These are phyloP conservation scores for Psilocybe sp. DNA, from an alignment of 768 basidiomycete species.

Conservation along the genomic window DNA sequence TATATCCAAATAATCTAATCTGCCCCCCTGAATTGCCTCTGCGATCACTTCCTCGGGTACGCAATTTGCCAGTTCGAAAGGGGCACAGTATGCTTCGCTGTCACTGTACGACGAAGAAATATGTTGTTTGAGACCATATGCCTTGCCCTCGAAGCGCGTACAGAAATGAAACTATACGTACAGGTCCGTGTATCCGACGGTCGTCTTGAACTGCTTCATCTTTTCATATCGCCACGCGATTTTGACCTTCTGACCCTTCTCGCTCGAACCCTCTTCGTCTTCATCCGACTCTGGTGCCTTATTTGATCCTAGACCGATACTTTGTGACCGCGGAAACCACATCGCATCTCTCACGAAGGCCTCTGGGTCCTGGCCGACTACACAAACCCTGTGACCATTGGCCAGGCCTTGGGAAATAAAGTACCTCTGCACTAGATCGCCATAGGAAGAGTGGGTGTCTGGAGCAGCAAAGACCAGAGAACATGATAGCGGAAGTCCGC, in stretches of 20 bases:
- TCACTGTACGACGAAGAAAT: slow-evolving; percentile 30
- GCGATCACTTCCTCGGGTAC: slow-evolving; percentile 53
- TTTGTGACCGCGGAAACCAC: slow-evolving; percentile 60
- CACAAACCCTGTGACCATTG: slow-evolving; percentile 61
- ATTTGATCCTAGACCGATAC: background rate
- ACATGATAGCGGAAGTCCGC: slow-evolving; percentile 83
- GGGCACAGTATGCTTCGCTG: slow-evolving; percentile 59
- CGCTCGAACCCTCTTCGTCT: slow-evolving; percentile 17
- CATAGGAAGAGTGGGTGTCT: slow-evolving; percentile 84
- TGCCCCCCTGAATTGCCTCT: slow-evolving; percentile 31
- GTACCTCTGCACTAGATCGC: slow-evolving; percentile 82
- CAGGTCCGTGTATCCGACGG: slow-evolving; percentile 41
- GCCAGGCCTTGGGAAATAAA: slow-evolving; percentile 86
- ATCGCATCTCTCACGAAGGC: slow-evolving; percentile 70
- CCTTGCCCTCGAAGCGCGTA: too few relatives aligned
- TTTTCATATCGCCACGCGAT: slow-evolving; percentile 98
- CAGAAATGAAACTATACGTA: slow-evolving; percentile 7
- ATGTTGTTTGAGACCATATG: too few relatives aligned
- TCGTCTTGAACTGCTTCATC: slow-evolving; percentile 91
- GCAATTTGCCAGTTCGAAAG: slow-evolving; percentile 70
- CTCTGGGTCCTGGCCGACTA: slow-evolving; percentile 59
- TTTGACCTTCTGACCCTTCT: slow-evolving; percentile 64
- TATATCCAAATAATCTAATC: slow-evolving; percentile 17
- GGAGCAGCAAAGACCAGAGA: slow-evolving; percentile 74
- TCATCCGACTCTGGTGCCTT: background rate